These are phyloP conservation scores for Leccinum fibrillosum DNA, from an alignment of 768 basidiomycete species.

Conservation along the genomic window DNA sequence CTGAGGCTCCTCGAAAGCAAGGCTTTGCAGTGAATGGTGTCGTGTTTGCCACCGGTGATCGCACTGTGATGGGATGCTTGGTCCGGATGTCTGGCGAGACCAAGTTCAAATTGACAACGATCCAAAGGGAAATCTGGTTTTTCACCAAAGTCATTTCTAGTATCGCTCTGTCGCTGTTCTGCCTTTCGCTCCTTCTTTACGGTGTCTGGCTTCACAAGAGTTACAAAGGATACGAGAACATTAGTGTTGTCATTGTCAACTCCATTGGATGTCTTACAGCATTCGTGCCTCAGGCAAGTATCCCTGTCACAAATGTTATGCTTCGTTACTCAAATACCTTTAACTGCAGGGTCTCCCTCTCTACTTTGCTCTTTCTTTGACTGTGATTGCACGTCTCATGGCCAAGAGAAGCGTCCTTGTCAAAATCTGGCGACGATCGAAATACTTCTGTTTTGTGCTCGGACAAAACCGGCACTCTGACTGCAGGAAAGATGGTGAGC, in stretches of 20 bases:
- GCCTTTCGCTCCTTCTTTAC: slow-evolving; percentile 38
- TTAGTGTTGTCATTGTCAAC: slow-evolving; percentile 35
- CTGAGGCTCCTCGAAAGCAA: slow-evolving; percentile 49
- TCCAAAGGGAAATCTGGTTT: slow-evolving; percentile 47
- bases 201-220: slow-evolving; percentile 40
- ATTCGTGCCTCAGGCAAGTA: slow-evolving; percentile 38
- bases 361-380: slow-evolving; percentile 49
- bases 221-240: slow-evolving; percentile 34
- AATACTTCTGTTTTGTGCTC: slow-evolving; percentile 51
- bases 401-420: slow-evolving; percentile 45
- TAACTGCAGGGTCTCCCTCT: slow-evolving; percentile 35
- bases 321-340: not conserved
- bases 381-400: slow-evolving; percentile 47
- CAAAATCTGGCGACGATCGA: slow-evolving; percentile 53
- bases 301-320: not conserved
- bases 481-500: slow-evolving; percentile 45
- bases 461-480: slow-evolving; percentile 56
- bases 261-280: slow-evolving; percentile 39
- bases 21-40: slow-evolving; percentile 44
- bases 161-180: slow-evolving; percentile 38
- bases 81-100: slow-evolving; percentile 50
- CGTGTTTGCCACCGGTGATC: slow-evolving; percentile 43
- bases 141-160: slow-evolving; percentile 52
- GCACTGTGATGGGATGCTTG: slow-evolving; percentile 49
- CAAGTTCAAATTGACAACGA: slow-evolving; percentile 44